A percentile compares a stretch with the other conserved stretches of the same genome.
phyloP scores from a whole-genome alignment of 768 basidiomycete species.

The Lentinula edodes region DNA sequence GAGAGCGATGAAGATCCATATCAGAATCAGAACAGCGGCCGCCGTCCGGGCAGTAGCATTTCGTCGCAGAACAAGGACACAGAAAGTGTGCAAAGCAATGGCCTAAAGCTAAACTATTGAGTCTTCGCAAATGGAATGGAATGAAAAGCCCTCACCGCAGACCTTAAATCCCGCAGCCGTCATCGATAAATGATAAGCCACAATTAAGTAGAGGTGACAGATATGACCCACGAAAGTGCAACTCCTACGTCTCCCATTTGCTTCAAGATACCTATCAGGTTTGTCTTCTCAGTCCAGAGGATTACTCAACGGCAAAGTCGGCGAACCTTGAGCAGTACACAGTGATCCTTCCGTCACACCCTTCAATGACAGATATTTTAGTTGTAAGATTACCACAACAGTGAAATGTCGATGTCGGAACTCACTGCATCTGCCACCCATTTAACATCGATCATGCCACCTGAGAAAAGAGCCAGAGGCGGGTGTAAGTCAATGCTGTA shows the following conservation, averaged over 20 bases:
- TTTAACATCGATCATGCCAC: conserved; percentile 30
- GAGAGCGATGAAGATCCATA: conserved; percentile 30
- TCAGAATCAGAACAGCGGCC: conserved; percentile 20
- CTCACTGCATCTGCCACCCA: conserved; percentile 28
- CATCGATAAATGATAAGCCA: background rate
- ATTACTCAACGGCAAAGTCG: background rate
- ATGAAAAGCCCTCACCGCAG: background rate
- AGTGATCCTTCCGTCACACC: conserved; percentile 20
- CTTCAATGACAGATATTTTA: conserved; percentile 12
- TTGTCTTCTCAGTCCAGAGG: background rate
- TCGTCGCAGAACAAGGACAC: conserved; percentile 28
- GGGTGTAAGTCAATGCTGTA: background rate
- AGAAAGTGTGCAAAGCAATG: conserved; percentile 36
- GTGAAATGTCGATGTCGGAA: background rate
- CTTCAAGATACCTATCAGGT: conserved; percentile 25
- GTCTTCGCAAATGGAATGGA: background rate
- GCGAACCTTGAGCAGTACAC: conserved; percentile 30
- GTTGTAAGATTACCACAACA: background rate
- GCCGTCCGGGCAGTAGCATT: conserved; percentile 21
- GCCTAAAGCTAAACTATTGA: conserved; percentile 8
- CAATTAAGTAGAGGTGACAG: background rate
- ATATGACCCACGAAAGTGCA: conserved; percentile 27
- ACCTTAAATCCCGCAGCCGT: background rate
- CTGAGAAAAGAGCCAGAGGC: conserved; percentile 13
- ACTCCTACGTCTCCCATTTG: conserved; percentile 36